Evolutionary conservation across 73 alveolate species (phyloP), one percentile per base, ranked within the genome.

Genomic region (Stentor roeselii): DNA sequence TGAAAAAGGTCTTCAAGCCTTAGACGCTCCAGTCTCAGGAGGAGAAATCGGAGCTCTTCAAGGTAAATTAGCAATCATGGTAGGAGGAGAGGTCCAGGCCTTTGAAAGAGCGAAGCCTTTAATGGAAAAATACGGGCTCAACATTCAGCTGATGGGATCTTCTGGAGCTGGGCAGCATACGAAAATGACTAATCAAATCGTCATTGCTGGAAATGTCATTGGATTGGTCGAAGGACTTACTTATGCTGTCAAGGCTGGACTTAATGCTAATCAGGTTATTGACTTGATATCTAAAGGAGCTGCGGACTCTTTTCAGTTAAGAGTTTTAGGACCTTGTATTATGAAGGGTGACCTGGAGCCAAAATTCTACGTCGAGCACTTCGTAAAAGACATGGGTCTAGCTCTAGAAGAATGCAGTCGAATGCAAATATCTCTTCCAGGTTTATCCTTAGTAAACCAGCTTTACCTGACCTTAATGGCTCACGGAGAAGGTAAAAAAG

Each of bases 11-110:
- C 86, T 94, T 39, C 78, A 82, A 37, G 88, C 92, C 2, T 58
- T 94, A 30, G 99, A 95, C 77, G 99, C 98, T 21, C 98, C 99
- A 59, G 99, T 95, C 30, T 88, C 96, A 38, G 99, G 99, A 27
- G 99, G 99, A 39, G 98, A 93, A 59, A 76, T 95, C 61, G 99
- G 99, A 36, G 99, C 99, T 38, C 84, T 90, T 85, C 93, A 92
- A 59, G 99, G 96, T 3, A 82, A 89, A 76, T 89, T 95, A 36
- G 95, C 92, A 4, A 89, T 93, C 3, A 93, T 95, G 97, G 82
- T 85, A 59, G 99, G 99, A 39, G 99, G 98, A 40, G 76, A 84
- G 3, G 75, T 88, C 78, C 94, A 92, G 14, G 92, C 85, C 39
- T 92, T 92, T 35, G 90, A 89, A 27, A 37, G 59, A 75, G 88